Percentiles rank a stretch among this genome's conserved stretches.
phyloP scores from a whole-genome alignment of 2,329 filamentous ascomycete species.

The Orbilia brochopaga region DNA sequence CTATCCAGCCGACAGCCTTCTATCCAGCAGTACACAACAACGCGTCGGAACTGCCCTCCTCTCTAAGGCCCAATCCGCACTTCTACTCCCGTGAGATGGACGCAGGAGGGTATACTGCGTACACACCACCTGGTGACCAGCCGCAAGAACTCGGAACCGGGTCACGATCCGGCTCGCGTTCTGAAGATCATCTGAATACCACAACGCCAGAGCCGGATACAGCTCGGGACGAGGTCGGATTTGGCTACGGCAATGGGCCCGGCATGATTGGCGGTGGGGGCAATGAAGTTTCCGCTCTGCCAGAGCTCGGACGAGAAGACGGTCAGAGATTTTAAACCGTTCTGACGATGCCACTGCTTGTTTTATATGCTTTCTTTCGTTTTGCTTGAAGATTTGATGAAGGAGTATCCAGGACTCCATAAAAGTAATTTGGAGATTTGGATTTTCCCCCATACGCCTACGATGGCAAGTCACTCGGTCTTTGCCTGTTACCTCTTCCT shows the following conservation, averaged over 20 bases:
- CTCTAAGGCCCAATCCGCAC: constrained; percentile 15
- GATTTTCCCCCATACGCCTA: no score
- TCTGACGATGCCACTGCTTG: neutral
- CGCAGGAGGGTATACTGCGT: constrained; percentile 13
- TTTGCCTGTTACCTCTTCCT: no score
- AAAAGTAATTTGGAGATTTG: no score
- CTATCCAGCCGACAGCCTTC: constrained; percentile 29
- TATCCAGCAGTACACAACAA: constrained; percentile 29
- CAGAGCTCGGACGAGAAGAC: constrained; percentile 40
- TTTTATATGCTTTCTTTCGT: constrained; percentile 1
- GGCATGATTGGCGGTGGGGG: constrained; percentile 40
- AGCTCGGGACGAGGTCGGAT: constrained; percentile 36
- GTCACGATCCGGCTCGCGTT: neutral
- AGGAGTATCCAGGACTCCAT: no score
- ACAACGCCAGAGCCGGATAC: constrained; percentile 21
- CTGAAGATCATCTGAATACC: constrained; percentile 13
- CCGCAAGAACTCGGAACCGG: constrained; percentile 27
- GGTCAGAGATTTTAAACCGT: constrained; percentile 29
- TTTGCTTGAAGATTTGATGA: neutral
- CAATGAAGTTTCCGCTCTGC: constrained; percentile 40
- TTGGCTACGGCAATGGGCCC: constrained; percentile 42
- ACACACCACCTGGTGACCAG: constrained; percentile 3
- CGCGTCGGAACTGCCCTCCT: constrained; percentile 19
- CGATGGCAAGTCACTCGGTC: no score
- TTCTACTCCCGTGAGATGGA: constrained; percentile 42